A percentile compares a stretch with the other conserved stretches of the same genome.
Conservation (phyloP, 1,284 basidiomycete species). For the Prillingera fragicola region DNA sequence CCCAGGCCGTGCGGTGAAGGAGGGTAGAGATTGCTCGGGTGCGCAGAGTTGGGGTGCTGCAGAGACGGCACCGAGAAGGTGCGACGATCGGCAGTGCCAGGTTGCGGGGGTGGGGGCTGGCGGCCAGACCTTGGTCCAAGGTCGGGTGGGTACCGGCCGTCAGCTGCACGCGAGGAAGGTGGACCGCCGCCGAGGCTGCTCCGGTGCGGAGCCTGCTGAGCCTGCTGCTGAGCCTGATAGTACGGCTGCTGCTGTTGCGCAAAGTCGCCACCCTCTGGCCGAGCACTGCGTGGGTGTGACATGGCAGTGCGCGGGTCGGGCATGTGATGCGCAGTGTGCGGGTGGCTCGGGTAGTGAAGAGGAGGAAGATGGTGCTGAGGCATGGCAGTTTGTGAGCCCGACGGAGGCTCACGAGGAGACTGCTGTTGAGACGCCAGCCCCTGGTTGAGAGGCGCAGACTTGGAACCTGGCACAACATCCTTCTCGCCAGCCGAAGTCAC, state of each 20-base stretch:
- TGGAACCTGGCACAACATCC: slow-evolving; percentile 37
- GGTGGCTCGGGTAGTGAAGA: slow-evolving; percentile 12
- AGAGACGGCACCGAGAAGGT: slow-evolving; percentile 25
- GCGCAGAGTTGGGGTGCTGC: slow-evolving; percentile 7
- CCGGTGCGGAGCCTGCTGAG: slow-evolving; percentile 2
- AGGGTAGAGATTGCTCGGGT: no score
- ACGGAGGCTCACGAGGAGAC: slow-evolving; percentile 34
- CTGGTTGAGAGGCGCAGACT: slow-evolving; percentile 43
- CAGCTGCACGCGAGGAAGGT: slow-evolving; percentile 2
- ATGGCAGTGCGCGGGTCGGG: slow-evolving; percentile 34
- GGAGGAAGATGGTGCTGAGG: slow-evolving; percentile 35
- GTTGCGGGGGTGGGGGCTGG: slow-evolving; percentile 4
- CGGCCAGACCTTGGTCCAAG: neutral
- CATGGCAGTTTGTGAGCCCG: slow-evolving; percentile 36
- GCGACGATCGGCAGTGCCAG: slow-evolving; percentile 22
- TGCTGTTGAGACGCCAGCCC: slow-evolving; percentile 36
- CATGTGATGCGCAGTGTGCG: slow-evolving; percentile 22
- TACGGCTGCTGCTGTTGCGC: slow-evolving; percentile 32
- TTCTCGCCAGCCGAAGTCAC: slow-evolving; percentile 32
- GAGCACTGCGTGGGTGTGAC: slow-evolving; percentile 15
- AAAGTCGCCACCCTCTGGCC: slow-evolving; percentile 34
- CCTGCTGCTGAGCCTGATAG: slow-evolving; percentile 13
- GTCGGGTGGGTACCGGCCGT: slow-evolving; percentile 12
- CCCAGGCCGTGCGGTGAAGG: slow-evolving; percentile 10
- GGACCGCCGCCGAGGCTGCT: slow-evolving; percentile 2